Evolutionary conservation across 1,284 basidiomycete genomes (phyloP), one percentile per base, ranked within the genome.

Genomic region (Amylostereum areolatum): DNA sequence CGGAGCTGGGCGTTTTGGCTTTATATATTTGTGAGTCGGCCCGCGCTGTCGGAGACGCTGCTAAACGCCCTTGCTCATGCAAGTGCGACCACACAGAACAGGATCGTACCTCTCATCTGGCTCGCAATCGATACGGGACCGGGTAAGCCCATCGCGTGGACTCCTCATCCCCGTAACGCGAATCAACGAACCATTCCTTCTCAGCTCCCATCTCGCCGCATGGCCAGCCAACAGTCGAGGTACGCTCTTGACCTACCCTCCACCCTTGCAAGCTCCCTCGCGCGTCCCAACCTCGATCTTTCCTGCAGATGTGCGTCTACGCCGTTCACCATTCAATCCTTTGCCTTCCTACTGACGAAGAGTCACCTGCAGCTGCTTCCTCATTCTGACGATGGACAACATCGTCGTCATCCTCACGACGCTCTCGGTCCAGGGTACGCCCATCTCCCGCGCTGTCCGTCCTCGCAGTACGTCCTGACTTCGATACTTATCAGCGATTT

Each of bases 1-100:
- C 51, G 45, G 35, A 56, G 52, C 28, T 54, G 54, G 37, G 52
- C 51, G 3, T 58, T 58, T n/a, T 58, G 49, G 44, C 47, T 63
- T 5, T 63, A 59, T 40, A 28, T 57, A 27, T 57, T 62, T 44
- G 61, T 62, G 46, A 18, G 18, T 34, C n/a, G 59, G 11, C 12
- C 11, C 28, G 10, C n/a, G 31, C 7, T 31, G 18, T 18, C 18
- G 1, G 18, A 18, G 18, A 18, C 18, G 18, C 18, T 18, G 18
- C 18, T 18, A 18, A 18, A 18, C 18, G 18, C 18, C 18, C 18
- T 18, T 18, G 18, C 18, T 18, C 18, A 5, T 28, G 2, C 9
- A 29, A n/a, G 29, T 40, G 7, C 43, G 28, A 29, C 27, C 29
- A 18, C 4, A 11, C 45, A 60, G 59, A 59, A 59, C 30, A 43